A percentile compares a stretch with the other conserved stretches of the same genome.
Evolutionary conservation across 345 rosid species (phyloP).

Genomic region (Sisymbrium altissimum): DNA sequence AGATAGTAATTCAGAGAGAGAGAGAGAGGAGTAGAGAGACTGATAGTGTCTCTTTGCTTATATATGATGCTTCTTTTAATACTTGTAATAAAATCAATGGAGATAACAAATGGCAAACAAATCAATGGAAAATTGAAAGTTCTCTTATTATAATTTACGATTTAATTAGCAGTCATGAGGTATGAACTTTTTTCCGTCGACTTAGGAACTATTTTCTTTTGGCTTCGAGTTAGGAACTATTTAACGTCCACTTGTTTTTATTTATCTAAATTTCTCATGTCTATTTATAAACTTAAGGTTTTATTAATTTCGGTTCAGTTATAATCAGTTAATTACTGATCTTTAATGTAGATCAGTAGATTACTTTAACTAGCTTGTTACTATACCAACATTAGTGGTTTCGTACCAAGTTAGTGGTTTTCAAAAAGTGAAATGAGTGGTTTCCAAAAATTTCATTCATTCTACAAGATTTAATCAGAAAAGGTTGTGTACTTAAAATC

Average conservation of each 20-base stretch:
- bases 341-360: too few species aligned
- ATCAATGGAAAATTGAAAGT: slow-evolving; percentile 1
- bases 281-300: background rate
- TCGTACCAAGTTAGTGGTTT: background rate
- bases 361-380: background rate
- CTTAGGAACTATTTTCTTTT: slow-evolving; percentile 15
- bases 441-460: background rate
- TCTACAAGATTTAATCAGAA: background rate
- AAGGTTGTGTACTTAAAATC: too few species aligned
- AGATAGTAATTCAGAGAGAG: slow-evolving; percentile 13
- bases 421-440: background rate
- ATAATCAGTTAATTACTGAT: too few species aligned
- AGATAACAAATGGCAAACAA: slow-evolving; percentile 17
- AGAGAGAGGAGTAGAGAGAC: slow-evolving; percentile 8
- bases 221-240: background rate
- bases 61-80: slow-evolving; percentile 18
- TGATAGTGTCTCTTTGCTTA: slow-evolving; percentile 24
- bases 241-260: background rate
- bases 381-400: background rate
- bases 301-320: too few species aligned
- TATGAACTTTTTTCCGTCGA: slow-evolving; percentile 12
- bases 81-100: slow-evolving; percentile 1
- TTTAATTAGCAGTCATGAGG: background rate
- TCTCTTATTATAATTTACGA: background rate
- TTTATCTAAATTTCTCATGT: background rate